Base-by-base conservation (phyloP, 148 eudicot species). In the Diospyros kaki region DNA sequence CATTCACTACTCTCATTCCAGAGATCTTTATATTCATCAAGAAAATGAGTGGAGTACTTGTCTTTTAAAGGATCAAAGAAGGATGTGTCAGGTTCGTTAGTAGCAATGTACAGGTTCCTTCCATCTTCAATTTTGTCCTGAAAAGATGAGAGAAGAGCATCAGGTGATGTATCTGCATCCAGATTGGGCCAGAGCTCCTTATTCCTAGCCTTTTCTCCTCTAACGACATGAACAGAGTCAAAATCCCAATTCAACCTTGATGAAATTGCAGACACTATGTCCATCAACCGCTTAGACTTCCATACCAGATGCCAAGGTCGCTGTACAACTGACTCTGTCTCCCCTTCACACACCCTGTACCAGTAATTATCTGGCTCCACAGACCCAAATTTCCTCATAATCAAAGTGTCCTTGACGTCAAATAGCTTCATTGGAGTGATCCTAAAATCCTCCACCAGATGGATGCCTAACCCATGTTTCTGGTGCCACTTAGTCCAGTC, bases 331-430 rank as follows among this genome's bases (percentile, higher is more conserved):
- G 91, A 86, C 50, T 89, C 98, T 18, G 97, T 86, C 73, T 90
- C 90, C 45, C 99, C 99, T 87, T 95, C 99, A 72, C 99, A 95
- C 6, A 95, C 99, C 13, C 99, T 81, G 70, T 90, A 91, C 99
- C 99, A 95, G 82, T 93, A 95, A 80, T 90, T 91, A 77, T 95
- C 97, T 0, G 97, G 99, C 76, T 96, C 99, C 58, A 93, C 98
- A 0, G 60, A 39, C 43, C 94, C 98, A 73, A 95, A 95, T 74
- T 86, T 95, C 84, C 99, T 89, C 89, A 91, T 84, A 55, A 95
- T 82, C 58, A 93, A 71, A 53, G 88, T 81, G 64, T 93, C 97
- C 80, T 82, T 81, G 52, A 88, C 83, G 2, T 79, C 87, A 15
- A 84, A 84, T 68, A 95, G 70, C 85, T 84, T 91, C 91, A 88